Percentiles rank a stretch among this genome's conserved stretches.
Evolutionary conservation across 345 rosid species (phyloP).

Genomic region (Populus simonii): DNA sequence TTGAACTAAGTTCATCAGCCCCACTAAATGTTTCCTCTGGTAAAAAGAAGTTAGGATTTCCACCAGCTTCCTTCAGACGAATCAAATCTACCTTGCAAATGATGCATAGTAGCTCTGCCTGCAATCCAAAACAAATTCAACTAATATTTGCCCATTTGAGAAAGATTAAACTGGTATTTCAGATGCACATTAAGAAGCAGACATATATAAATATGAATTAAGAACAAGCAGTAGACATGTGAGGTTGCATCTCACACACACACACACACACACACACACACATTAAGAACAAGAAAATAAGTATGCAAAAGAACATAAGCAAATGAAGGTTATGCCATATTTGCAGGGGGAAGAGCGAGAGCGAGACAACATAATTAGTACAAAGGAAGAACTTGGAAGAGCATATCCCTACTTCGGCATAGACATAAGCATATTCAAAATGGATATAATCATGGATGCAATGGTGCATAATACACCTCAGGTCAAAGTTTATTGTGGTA

Average conservation of each 20-base stretch:
- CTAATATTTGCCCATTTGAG: background rate
- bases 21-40: slow-evolving; percentile 29
- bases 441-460: background rate
- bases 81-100: slow-evolving; percentile 58
- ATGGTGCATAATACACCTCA: background rate
- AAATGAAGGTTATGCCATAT: background rate
- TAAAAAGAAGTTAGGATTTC: slow-evolving; percentile 42
- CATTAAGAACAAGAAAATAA: background rate
- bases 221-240: background rate
- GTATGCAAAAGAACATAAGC: no score
- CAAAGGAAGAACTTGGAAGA: background rate
- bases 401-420: background rate
- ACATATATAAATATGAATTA: background rate
- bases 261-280: background rate
- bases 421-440: background rate
- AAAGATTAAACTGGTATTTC: background rate
- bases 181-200: background rate
- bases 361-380: background rate
- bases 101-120: slow-evolving; percentile 60
- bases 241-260: no score
- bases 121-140: slow-evolving; percentile 28
- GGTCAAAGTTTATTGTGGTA: background rate
- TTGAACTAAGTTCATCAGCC: slow-evolving; percentile 14
- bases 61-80: slow-evolving; percentile 46
- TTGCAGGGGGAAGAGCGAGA: background rate